phyloP scores from a whole-genome alignment of 2,329 filamentous ascomycete species.

The Amesomyces nigricolor region DNA sequence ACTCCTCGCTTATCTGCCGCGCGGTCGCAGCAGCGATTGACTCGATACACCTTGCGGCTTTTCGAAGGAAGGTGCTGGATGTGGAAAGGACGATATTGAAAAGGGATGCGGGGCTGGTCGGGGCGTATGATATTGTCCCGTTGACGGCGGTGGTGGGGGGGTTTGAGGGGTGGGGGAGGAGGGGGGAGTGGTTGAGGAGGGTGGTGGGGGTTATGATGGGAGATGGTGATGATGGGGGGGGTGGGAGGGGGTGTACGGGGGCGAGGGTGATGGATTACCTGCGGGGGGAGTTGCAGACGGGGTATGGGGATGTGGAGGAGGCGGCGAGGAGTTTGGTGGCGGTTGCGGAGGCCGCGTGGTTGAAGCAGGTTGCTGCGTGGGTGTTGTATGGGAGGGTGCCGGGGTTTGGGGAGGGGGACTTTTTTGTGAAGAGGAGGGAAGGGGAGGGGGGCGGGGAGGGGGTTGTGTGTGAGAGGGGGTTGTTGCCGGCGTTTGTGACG shows the following conservation, averaged over 20 bases:
- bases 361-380: slow-evolving; percentile 87
- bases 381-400: slow-evolving; percentile 82
- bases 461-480: slow-evolving; percentile 51
- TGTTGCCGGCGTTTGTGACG: slow-evolving; percentile 77
- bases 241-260: slow-evolving; percentile 50
- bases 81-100: slow-evolving; percentile 75
- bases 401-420: slow-evolving; percentile 80
- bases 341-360: slow-evolving; percentile 82
- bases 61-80: slow-evolving; percentile 77
- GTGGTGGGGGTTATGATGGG: slow-evolving; percentile 62
- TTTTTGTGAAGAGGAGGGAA: slow-evolving; percentile 52
- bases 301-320: slow-evolving; percentile 78
- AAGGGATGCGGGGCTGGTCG: slow-evolving; percentile 73
- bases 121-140: slow-evolving; percentile 89
- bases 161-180: slow-evolving; percentile 80
- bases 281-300: slow-evolving; percentile 72
- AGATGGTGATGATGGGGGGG: slow-evolving; percentile 27
- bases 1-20: slow-evolving; percentile 78
- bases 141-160: slow-evolving; percentile 77
- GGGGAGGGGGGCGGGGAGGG: slow-evolving; percentile 43
- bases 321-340: slow-evolving; percentile 67
- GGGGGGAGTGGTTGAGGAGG: slow-evolving; percentile 81
- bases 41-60: slow-evolving; percentile 68
- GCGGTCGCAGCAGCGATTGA: slow-evolving; percentile 76
- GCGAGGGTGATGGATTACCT: slow-evolving; percentile 72